Base-by-base conservation (phyloP, 768 basidiomycete genomes). In the Russula olivacea region DNA sequence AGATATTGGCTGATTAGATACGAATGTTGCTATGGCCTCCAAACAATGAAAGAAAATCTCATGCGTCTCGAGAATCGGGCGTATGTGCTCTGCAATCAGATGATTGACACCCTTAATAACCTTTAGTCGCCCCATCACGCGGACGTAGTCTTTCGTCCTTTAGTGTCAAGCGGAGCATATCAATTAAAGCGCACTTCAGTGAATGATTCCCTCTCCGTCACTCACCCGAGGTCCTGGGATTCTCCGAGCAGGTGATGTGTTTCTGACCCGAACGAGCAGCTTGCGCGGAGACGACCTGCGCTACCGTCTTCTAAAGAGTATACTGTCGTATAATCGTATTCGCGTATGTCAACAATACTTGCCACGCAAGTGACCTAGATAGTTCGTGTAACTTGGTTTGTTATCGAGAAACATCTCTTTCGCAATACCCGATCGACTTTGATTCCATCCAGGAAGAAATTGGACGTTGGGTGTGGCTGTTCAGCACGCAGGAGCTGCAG, bases 291-390 rank as follows among this genome's bases (percentile, higher is more conserved):
- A 30, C 65, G 53, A 15, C 69, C 68, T 4, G 25, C 47, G 19
- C 73, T 74, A 4, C 79, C 79, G 61, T 80, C 79, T 53, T 78
- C 76, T 19, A 79, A 68, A 9, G 4, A 0, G 21, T 68, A 77
- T 5, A 2, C 7, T 38, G 55, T 59, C 12, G 25, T 58, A 14
- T n/a, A 30, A 47, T 30, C 51, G 48, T 66, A 1, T 12, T 28
- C 23, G 28, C 28, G 61, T 3, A 73, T 69, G 1, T 69, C 64
- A 45, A 70, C 61, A 12, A 76, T 70, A 65, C 76, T 74, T 1
- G 83, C 83, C 30, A 84, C 83, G 66, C 85, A 77, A 45, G 75
- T 73, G n/a, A 87, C 71, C 72, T 80, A 66, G n/a, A 47, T 11
- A 28, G 10, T 21, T 28, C 50, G 36, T 56, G 52, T 60, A 50